A percentile compares a stretch with the other conserved stretches of the same genome.
phyloP scores from a whole-genome alignment of 1,284 basidiomycete genomes.

The Marasmius tenuissimus region DNA sequence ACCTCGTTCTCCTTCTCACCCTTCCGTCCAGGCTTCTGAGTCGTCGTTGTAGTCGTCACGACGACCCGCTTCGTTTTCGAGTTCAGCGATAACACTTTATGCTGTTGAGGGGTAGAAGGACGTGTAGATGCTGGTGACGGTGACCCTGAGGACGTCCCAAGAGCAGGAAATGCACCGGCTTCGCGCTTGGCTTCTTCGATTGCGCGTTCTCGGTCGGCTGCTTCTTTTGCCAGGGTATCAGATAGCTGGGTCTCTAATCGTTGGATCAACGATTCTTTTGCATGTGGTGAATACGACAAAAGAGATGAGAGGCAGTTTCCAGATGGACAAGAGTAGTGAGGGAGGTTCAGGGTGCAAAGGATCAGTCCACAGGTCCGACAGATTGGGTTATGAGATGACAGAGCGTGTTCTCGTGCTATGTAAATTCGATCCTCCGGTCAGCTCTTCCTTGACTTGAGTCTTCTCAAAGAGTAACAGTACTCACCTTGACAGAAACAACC shows the following conservation, averaged over 20 bases:
- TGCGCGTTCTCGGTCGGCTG: slow-evolving; percentile 42
- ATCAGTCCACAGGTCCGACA: slow-evolving; percentile 63
- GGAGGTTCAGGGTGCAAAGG: slow-evolving; percentile 57
- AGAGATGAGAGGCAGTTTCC: slow-evolving; percentile 51
- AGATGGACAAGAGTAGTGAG: slow-evolving; percentile 61
- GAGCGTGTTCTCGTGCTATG: slow-evolving; percentile 55
- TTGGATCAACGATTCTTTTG: slow-evolving; percentile 32
- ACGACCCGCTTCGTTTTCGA: slow-evolving; percentile 46
- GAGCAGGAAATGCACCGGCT: slow-evolving; percentile 62
- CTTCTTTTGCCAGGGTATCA: slow-evolving; percentile 46
- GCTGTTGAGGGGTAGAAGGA: slow-evolving; percentile 27
- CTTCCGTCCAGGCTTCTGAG: slow-evolving; percentile 32
- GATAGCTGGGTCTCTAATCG: slow-evolving; percentile 45
- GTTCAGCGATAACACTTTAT: slow-evolving; percentile 63
- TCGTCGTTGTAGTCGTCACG: slow-evolving; percentile 48
- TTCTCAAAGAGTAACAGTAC: neutral
- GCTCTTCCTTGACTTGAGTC: neutral
- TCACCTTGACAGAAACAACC: slow-evolving; percentile 72
- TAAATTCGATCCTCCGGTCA: neutral
- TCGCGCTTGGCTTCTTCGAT: slow-evolving; percentile 47
- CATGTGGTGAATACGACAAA: slow-evolving; percentile 32
- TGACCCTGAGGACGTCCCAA: slow-evolving; percentile 26
- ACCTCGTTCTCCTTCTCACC: slow-evolving; percentile 23
- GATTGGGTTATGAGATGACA: slow-evolving; percentile 56
- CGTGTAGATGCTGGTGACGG: slow-evolving; percentile 9